Evolutionary conservation across 2,329 filamentous ascomycete species (phyloP), one percentile per base, ranked within the genome.

Genomic region (Chaetomium strumarium): DNA sequence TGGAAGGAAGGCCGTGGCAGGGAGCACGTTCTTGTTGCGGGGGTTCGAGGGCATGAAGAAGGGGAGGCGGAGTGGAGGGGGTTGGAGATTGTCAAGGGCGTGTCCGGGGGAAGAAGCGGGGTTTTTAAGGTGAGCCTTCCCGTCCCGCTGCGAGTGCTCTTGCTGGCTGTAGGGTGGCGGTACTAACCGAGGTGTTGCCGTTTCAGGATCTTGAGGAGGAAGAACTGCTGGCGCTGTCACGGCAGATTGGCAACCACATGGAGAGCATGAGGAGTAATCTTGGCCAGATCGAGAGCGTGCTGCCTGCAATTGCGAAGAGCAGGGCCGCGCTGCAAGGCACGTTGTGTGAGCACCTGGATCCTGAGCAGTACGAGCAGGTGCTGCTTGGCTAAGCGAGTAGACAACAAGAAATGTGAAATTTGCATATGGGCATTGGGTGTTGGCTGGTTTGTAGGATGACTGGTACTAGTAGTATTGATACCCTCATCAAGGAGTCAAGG

Each of bases 231-330:
- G 63, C 65, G 2, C 61, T 80, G 3, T 73, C 72, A 0, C 63
- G 70, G 14, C 77, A 81, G 62, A 70, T 83, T 16, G 68, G 70
- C 11, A 78, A 65, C 48, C 79, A 83, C 57, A 75, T 81, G 67
- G 77, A 81, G 55, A 81, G 76, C 59, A 75, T 83, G 62, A 70
- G 67, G 50, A 68, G 68, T 40, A 83, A 83, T 60, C 67, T 81
- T 37, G 67, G 72, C 52, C 79, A 81, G 65, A 73, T 79, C 13
- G 74, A 76, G 1, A 76, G 74, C 7, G 68, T 83, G 4, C 60
- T 74, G 6, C 75, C 76, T 1, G 73, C 75, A 33, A 73, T 83
- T 14, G 64, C 60, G 16, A 72, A 68, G 51, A 78, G 72, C 58
- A 70, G 68, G 46, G 78, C 77, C 2, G 72, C 75, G 3, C 60